These are phyloP conservation scores for Penicillium riverlandense DNA, from an alignment of 495 filamentous ascomycete species.

Conservation along the genomic window DNA sequence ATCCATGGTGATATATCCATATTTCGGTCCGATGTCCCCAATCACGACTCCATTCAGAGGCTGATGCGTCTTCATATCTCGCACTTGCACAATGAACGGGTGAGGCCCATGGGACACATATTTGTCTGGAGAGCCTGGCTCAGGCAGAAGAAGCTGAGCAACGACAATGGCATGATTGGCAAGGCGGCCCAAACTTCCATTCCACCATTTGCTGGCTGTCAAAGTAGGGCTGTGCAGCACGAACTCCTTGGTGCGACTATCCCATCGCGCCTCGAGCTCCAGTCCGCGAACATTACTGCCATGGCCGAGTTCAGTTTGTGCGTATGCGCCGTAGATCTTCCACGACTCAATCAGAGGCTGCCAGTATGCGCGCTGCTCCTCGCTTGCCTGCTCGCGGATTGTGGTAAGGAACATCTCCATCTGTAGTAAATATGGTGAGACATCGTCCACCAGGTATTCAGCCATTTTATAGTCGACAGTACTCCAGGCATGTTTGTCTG, in stretches of 20 bases:
- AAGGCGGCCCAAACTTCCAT: slow-evolving; percentile 38
- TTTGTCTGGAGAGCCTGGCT: slow-evolving; percentile 3
- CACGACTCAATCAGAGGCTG: slow-evolving; percentile 34
- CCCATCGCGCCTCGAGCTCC: slow-evolving; percentile 39
- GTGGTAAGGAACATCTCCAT: slow-evolving; percentile 30
- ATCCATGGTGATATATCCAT: slow-evolving; percentile 41
- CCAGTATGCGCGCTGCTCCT: slow-evolving; percentile 37
- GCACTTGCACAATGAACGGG: slow-evolving; percentile 42
- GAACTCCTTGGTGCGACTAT: slow-evolving; percentile 32
- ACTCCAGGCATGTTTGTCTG: slow-evolving; percentile 31
- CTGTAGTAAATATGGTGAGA: slow-evolving; percentile 36
- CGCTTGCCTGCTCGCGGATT: slow-evolving; percentile 36
- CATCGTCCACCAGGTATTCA: slow-evolving; percentile 37
- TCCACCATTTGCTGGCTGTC: slow-evolving; percentile 47
- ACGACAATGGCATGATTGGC: slow-evolving; percentile 39
- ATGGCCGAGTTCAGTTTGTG: slow-evolving; percentile 42
- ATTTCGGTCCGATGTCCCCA: slow-evolving; percentile 44
- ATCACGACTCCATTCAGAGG: slow-evolving; percentile 36
- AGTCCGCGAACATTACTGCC: slow-evolving; percentile 42
- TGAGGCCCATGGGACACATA: slow-evolving; percentile 37
- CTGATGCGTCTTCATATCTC: slow-evolving; percentile 35
- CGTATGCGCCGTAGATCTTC: slow-evolving; percentile 41
- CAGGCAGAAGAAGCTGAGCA: slow-evolving; percentile 37
- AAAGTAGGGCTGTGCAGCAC: slow-evolving; percentile 39
- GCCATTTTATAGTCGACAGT: slow-evolving; percentile 36